A percentile compares a stretch with the other conserved stretches of the same genome.
Evolutionary conservation across 306 rosid genomes (phyloP).

Genomic region (Quercus dentata): DNA sequence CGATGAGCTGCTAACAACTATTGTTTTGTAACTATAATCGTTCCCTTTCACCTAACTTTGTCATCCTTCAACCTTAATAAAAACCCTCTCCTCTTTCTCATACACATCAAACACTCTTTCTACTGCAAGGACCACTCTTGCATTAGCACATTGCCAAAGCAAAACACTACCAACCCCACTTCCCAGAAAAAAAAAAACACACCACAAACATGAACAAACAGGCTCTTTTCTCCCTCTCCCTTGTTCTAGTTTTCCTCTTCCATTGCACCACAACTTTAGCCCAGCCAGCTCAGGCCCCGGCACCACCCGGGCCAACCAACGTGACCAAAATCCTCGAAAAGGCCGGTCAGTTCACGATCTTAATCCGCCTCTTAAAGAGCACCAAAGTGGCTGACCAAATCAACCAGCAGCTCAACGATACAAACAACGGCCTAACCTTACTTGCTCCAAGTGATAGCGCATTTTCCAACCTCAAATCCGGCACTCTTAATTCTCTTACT

Average conservation of each 20-base stretch:
- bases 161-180: neutral
- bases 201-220: constrained; percentile 24
- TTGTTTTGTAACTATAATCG: constrained; percentile 14
- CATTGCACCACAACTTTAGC: constrained; percentile 16
- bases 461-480: constrained; percentile 51
- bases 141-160: neutral
- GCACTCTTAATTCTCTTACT: constrained; percentile 55
- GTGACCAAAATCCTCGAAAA: constrained; percentile 60
- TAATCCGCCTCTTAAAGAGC: constrained; percentile 56
- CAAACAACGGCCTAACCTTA: constrained; percentile 54
- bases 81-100: constrained; percentile 35
- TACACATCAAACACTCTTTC: constrained; percentile 19
- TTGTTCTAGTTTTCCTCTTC: constrained; percentile 14
- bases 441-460: constrained; percentile 66
- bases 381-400: constrained; percentile 61
- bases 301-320: constrained; percentile 51
- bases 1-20: constrained; percentile 25
- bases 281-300: constrained; percentile 43
- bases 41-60: constrained; percentile 24
- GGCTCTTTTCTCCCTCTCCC: constrained; percentile 16
- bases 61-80: constrained; percentile 22
- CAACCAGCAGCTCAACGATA: constrained; percentile 46
- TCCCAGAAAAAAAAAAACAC: neutral
- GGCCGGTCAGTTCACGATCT: constrained; percentile 48
- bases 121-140: neutral